Evolutionary conservation across 805 yeast genomes (phyloP).

Genomic region (Candida morakotiae): DNA sequence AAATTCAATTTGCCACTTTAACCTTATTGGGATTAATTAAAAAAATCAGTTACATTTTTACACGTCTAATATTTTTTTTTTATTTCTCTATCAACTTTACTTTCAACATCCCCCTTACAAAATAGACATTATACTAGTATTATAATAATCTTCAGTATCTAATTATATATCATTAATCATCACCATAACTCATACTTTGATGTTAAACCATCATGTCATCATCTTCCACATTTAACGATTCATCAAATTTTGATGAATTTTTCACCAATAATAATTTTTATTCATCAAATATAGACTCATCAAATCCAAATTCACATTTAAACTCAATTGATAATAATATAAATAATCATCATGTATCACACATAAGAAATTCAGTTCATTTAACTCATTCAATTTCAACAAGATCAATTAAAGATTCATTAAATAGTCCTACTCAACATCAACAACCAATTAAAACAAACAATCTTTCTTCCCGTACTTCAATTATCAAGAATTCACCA

Average conservation of each 20-base stretch:
- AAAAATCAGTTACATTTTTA: background rate
- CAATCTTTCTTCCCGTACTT: constrained; percentile 12
- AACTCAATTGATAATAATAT: constrained; percentile 14
- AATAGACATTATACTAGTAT: too few relatives aligned
- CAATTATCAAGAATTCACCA: constrained; percentile 36
- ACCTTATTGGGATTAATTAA: background rate
- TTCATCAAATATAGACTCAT: constrained; percentile 24
- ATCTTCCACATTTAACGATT: constrained; percentile 8
- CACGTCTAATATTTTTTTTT: background rate
- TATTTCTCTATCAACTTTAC: background rate
- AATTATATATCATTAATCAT: too few relatives aligned
- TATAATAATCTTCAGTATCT: too few relatives aligned
- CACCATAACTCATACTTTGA: too few relatives aligned
- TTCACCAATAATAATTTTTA: constrained; percentile 32
- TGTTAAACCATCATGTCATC: too few relatives aligned
- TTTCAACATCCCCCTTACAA: background rate
- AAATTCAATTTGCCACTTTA: background rate
- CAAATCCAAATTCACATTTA: too few relatives aligned
- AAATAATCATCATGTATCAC: constrained; percentile 17
- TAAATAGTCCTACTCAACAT: background rate
- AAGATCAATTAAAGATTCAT: constrained; percentile 19
- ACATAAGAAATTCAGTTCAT: constrained; percentile 23
- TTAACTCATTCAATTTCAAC: constrained; percentile 24
- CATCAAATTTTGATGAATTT: constrained; percentile 24
- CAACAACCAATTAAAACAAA: constrained; percentile 3